These are phyloP conservation scores for Quercus gilva DNA, from an alignment of 306 rosid species.

Conservation along the genomic window DNA sequence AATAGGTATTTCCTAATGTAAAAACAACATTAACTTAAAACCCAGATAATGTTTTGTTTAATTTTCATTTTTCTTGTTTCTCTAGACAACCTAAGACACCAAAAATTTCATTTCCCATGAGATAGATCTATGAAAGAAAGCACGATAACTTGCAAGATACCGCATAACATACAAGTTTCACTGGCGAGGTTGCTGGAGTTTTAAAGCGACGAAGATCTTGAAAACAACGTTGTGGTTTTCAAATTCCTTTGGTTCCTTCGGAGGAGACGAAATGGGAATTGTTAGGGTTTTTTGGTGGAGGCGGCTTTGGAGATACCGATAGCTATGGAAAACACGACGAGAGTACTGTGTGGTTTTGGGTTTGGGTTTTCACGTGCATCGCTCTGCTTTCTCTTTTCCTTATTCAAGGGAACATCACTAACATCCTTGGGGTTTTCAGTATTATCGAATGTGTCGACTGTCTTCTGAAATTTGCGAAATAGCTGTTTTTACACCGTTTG, in stretches of 20 bases:
- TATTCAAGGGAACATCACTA: background rate
- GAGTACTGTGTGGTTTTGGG: background rate
- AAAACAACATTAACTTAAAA: background rate
- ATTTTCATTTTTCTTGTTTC: background rate
- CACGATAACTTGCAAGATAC: background rate
- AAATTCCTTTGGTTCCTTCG: background rate
- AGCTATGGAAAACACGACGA: slow-evolving; percentile 23
- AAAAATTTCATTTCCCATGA: background rate
- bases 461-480: background rate
- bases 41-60: background rate
- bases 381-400: background rate
- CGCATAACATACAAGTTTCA: slow-evolving; percentile 11
- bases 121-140: slow-evolving; percentile 18
- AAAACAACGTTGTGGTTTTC: background rate
- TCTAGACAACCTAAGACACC: background rate
- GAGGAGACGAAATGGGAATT: background rate
- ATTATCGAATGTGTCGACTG: background rate
- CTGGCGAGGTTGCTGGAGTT: background rate
- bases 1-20: background rate
- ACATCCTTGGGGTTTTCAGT: background rate
- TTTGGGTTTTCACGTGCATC: background rate
- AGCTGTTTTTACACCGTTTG: too few species aligned
- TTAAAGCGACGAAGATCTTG: background rate
- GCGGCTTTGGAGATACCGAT: slow-evolving; percentile 31
- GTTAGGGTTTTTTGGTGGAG: slow-evolving; percentile 14